Evolutionary conservation across 345 rosid genomes (phyloP).

Genomic region (Turritis glabra): DNA sequence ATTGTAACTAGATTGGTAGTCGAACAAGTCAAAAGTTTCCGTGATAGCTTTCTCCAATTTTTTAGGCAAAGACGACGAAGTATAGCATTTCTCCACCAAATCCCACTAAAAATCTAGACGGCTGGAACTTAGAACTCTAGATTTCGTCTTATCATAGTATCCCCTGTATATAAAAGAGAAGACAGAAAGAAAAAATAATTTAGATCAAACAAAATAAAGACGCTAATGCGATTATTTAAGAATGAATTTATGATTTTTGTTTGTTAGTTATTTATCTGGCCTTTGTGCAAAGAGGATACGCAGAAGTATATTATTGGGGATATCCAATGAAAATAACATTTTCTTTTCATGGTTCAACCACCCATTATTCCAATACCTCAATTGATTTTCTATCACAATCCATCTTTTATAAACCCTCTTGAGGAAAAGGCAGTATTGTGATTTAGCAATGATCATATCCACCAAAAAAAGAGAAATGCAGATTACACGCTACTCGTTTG

Average conservation of each 20-base stretch:
- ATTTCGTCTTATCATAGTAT: conserved; percentile 11
- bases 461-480: background rate
- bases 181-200: background rate
- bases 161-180: background rate
- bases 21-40: conserved; percentile 23
- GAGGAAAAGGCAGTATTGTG: background rate
- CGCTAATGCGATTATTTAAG: background rate
- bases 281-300: no score
- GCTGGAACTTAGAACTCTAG: conserved; percentile 7
- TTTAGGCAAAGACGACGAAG: conserved; percentile 30
- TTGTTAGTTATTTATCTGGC: background rate
- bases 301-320: background rate
- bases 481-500: background rate
- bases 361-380: background rate
- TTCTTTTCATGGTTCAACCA: background rate
- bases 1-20: conserved; percentile 7
- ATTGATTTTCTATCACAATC: background rate
- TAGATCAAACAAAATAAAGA: background rate
- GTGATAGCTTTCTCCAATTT: conserved; percentile 17
- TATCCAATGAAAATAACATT: background rate
- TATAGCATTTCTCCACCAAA: conserved; percentile 26
- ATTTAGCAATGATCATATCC: no score
- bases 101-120: conserved; percentile 26
- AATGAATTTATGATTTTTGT: background rate
- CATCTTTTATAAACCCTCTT: background rate